Evolutionary conservation across 495 filamentous ascomycete genomes (phyloP).

Genomic region (Xylaria acuta): DNA sequence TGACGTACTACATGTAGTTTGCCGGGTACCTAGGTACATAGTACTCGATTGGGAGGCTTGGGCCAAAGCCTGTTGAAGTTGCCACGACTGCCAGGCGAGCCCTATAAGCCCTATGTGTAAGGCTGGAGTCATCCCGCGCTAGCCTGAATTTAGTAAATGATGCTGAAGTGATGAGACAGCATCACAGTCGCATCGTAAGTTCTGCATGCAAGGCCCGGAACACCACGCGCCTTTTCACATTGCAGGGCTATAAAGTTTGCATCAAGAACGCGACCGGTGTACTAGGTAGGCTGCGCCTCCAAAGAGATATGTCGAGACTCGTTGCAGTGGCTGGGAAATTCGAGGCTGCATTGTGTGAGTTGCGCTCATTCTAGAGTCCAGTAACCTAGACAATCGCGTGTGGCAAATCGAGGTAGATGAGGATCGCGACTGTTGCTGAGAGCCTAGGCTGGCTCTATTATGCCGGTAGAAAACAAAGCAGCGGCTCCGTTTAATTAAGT

Average conservation of each 20-base stretch:
- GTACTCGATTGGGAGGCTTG: not conserved
- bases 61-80: not conserved
- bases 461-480: not conserved
- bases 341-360: not conserved
- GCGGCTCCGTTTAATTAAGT: not conserved
- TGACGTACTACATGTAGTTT: constrained; percentile 3
- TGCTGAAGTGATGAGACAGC: constrained; percentile 13
- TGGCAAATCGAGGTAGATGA: not conserved
- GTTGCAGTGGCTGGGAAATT: constrained; percentile 11
- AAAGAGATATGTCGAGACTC: not conserved
- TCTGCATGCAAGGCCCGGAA: constrained; percentile 17
- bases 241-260: constrained; percentile 13
- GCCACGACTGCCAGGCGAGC: constrained; percentile 12
- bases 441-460: not conserved
- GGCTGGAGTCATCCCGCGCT: constrained; percentile 17
- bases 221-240: constrained; percentile 7
- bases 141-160: constrained; percentile 5
- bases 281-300: not conserved
- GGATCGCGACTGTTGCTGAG: constrained; percentile 6
- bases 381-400: not conserved
- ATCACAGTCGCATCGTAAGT: constrained; percentile 24
- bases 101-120: constrained; percentile 19
- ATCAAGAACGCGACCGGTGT: constrained; percentile 15
- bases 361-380: not conserved
- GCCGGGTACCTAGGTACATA: not conserved